phyloP scores from a whole-genome alignment of 1,284 basidiomycete species.

The Fistulina hepatica region DNA sequence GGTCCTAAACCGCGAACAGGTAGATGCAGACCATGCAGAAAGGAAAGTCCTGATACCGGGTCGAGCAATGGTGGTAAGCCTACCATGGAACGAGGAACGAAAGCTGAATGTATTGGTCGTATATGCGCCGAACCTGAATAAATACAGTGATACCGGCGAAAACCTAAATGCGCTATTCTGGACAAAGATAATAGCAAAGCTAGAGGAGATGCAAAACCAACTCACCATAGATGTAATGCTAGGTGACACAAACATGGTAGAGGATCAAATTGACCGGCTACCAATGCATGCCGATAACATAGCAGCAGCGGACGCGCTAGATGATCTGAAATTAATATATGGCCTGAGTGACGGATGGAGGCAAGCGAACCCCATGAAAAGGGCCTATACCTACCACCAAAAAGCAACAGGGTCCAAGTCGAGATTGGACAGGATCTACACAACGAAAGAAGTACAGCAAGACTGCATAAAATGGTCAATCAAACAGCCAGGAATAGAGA shows the following conservation, averaged over 20 bases:
- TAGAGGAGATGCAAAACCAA: conserved; percentile 1
- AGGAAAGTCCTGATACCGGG: conserved; percentile 10
- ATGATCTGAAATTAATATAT: conserved; percentile 6
- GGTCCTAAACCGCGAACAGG: conserved; percentile 8
- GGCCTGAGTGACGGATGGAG: conserved; percentile 10
- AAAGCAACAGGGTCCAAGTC: not conserved
- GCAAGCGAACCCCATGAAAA: not conserved
- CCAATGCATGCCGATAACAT: conserved; percentile 6
- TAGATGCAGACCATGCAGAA: conserved; percentile 1
- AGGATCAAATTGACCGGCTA: conserved; percentile 13
- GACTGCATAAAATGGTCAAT: conserved; percentile 7
- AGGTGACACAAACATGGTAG: conserved; percentile 15
- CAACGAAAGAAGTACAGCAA: not conserved
- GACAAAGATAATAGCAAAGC: too few species aligned
- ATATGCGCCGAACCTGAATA: conserved; percentile 18
- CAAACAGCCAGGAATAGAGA: conserved; percentile 2
- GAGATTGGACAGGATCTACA: conserved; percentile 3
- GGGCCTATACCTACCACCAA: conserved; percentile 5
- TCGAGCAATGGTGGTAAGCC: conserved; percentile 10
- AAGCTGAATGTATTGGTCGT: conserved; percentile 12
- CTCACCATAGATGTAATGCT: conserved; percentile 12
- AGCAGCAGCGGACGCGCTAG: not conserved
- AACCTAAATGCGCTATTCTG: conserved; percentile 9
- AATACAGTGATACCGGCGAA: conserved; percentile 13
- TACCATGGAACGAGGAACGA: conserved; percentile 8